Base-by-base conservation (phyloP, 305 asterid species). In the Striga hermonthica region DNA sequence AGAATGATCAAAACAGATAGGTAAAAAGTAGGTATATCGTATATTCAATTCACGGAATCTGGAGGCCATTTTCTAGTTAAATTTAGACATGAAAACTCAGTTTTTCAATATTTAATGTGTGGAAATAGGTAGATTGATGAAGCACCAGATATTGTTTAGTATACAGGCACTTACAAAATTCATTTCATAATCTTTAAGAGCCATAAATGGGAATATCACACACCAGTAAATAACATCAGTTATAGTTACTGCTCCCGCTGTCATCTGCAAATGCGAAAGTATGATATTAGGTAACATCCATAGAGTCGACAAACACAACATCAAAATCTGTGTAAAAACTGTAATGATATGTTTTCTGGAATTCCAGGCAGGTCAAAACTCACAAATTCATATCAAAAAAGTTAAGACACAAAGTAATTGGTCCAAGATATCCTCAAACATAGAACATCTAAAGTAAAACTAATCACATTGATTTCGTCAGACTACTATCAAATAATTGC, bases 181-280 rank as follows among this genome's bases (percentile, higher is more conserved):
- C 84, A 80, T 68, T 70, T 90, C 91, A 60, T 86, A 90, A 69
- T 90, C 89, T 77, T 64, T 78, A 72, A 93, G 87, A 34, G 75
- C 78, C 70, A 90, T 79, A 64, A 89, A 89, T 22, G 98, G 98
- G 78, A 78, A 84, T 68, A 90, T 90, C 59, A 93, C 75, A 36
- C 65, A 61, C 99, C 99, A 90, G 77, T 93, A 93, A 59, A 93
- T 79, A 59, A 53, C 1, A 76, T 90, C 96, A 1, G 99, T 86
- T 70, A 93, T 76, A 77, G 87, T 78, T 69, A 86, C 96, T 4
- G 97, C 89, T 65, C 99, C 97, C 35, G 96, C 96, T 58, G 92
- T 82, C 83, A 85, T 81, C 99, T 93, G 92, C 75, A 62, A 64
- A 57, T 58, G 55, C 72, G 72, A 60, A 75, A 75, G 47, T 35